Evolutionary conservation across 2,329 filamentous ascomycete genomes (phyloP).

Genomic region (Rhexocercosporidium sp.): DNA sequence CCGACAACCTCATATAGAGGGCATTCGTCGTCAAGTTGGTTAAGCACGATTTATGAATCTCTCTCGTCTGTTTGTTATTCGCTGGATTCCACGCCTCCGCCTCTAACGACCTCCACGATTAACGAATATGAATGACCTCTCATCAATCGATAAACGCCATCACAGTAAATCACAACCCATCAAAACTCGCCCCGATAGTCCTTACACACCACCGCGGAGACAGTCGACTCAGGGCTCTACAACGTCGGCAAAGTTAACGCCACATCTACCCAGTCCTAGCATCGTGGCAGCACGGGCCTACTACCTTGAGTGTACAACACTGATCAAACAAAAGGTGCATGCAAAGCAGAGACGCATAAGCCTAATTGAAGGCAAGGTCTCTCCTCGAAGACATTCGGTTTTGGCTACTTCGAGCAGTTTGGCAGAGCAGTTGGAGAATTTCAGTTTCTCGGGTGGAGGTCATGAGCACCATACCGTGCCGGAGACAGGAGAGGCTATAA

Average conservation of each 20-base stretch:
- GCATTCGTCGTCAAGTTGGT: background rate
- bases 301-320: constrained; percentile 28
- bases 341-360: constrained; percentile 26
- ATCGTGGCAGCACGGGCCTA: constrained; percentile 37
- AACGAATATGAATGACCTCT: constrained; percentile 4
- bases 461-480: constrained; percentile 23
- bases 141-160: constrained; percentile 16
- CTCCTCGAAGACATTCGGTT: constrained; percentile 32
- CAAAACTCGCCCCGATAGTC: constrained; percentile 13
- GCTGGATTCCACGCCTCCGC: background rate
- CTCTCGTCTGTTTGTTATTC: background rate
- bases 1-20: constrained; percentile 12
- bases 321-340: constrained; percentile 20
- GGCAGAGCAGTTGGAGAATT: constrained; percentile 22
- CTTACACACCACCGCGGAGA: constrained; percentile 2
- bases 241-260: constrained; percentile 4
- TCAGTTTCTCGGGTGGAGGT: constrained; percentile 23
- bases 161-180: constrained; percentile 27
- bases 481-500: constrained; percentile 17
- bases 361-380: constrained; percentile 24
- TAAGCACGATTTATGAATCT: background rate
- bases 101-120: background rate
- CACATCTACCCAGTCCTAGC: constrained; percentile 34
- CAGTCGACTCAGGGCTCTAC: constrained; percentile 12
- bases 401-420: constrained; percentile 14